Evolutionary conservation across 2,329 filamentous ascomycete genomes (phyloP).

Genomic region (Nannizzia gypsea): DNA sequence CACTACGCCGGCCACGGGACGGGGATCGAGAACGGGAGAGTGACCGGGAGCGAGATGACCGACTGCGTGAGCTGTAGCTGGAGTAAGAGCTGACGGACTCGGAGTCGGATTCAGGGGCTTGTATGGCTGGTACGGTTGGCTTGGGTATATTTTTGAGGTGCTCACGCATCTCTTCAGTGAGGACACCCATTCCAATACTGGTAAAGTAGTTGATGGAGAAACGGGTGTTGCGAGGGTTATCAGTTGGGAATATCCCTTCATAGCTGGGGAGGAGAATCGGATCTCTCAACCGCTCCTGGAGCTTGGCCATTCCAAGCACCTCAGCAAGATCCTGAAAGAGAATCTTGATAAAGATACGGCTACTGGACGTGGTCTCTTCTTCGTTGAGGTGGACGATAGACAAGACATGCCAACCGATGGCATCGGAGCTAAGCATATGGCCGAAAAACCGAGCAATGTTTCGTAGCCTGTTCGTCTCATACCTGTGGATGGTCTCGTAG

Average conservation of each 20-base stretch:
- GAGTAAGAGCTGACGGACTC: constrained; percentile 56
- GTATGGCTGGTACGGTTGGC: constrained; percentile 59
- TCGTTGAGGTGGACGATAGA: constrained; percentile 82
- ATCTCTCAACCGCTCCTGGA: constrained; percentile 66
- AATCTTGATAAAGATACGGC: constrained; percentile 97
- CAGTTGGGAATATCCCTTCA: constrained; percentile 76
- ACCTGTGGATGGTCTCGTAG: constrained; percentile 94
- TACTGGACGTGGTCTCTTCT: constrained; percentile 91
- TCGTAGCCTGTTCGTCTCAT: constrained; percentile 86
- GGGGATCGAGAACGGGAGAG: constrained; percentile 36
- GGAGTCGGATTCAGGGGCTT: constrained; percentile 50
- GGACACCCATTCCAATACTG: constrained; percentile 84
- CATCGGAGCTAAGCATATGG: constrained; percentile 76
- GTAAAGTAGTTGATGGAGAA: constrained; percentile 99
- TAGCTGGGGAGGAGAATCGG: constrained; percentile 67
- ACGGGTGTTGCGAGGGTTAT: constrained; percentile 78
- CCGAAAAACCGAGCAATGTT: constrained; percentile 95
- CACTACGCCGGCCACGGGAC: constrained; percentile 22
- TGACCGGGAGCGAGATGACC: constrained; percentile 30
- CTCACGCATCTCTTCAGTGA: constrained; percentile 93
- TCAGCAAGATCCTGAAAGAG: constrained; percentile 86
- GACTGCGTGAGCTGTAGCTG: constrained; percentile 61
- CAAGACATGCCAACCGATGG: constrained; percentile 83
- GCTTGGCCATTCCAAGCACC: constrained; percentile 68
- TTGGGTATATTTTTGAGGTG: constrained; percentile 82